Evolutionary conservation across 2,329 filamentous ascomycete genomes (phyloP), one percentile per base, ranked within the genome.

Genomic region (Epichloe gansuensis): DNA sequence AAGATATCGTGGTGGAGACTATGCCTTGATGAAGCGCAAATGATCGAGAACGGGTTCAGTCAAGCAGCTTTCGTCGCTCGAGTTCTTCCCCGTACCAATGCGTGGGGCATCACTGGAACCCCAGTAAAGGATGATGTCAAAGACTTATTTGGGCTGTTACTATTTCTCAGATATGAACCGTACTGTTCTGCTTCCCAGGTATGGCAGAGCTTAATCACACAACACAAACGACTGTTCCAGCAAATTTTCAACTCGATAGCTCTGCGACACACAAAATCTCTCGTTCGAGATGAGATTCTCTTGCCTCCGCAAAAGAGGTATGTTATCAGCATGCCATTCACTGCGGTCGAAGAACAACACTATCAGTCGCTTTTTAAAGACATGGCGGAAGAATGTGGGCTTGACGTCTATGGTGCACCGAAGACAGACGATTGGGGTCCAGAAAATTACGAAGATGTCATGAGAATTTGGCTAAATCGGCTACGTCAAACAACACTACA

Each of bases 31-130:
- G 89, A 84, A 71, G 83, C 91, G 0, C 93, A 98, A 62, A 95
- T 95, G 85, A 82, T 97, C 42, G 91, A 97, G 64, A 91, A 81
- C 57, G 89, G 89, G 36, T 82, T 94, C 4, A 90, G 82, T 59
- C 84, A 88, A 58, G 87, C 91, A 31, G 90, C 93, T 1, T 80
- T 76, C 46, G 82, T 96, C 13, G 89, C 89, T 38, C 80, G 82
- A 41, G 72, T 85, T 27, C 84, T 98, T 55, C 89, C 91, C 44
- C 79, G 93, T 31, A 69, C 87, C 56, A 90, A 95, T 67, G 84
- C 89, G 2, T 97, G 93, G 93, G 89, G 85, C 13, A 82, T 98
- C 41, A 91, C 89, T 0, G 93, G 67, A 42, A 98, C 93, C 0
- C 93, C 93, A 0, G 76, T 97, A 39, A 85, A 87, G 57, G 87